Percentiles rank a stretch among this genome's conserved stretches.
These are phyloP conservation scores for Collybiopsis luxurians DNA, from an alignment of 768 basidiomycete species.

Conservation along the genomic window DNA sequence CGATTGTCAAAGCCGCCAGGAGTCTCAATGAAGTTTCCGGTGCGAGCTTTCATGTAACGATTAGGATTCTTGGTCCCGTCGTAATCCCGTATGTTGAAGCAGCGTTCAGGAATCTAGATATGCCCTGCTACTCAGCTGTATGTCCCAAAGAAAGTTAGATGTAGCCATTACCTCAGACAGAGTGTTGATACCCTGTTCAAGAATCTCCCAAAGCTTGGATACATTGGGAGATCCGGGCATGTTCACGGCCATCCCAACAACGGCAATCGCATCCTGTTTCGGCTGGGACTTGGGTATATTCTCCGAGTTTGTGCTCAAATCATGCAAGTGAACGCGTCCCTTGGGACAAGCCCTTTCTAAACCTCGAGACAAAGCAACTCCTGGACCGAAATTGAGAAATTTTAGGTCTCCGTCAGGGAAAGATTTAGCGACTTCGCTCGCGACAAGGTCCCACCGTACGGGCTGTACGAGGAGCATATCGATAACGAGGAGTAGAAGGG, in stretches of 20 bases:
- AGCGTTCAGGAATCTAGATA: conserved; percentile 55
- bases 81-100: conserved; percentile 50
- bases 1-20: conserved; percentile 62
- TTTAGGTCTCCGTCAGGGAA: conserved; percentile 24
- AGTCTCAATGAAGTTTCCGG: conserved; percentile 62
- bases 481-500: conserved; percentile 41
- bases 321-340: conserved; percentile 2
- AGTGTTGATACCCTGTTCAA: conserved; percentile 56
- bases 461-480: conserved; percentile 50
- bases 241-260: conserved; percentile 69
- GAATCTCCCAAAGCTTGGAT: conserved; percentile 54
- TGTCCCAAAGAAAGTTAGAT: not conserved
- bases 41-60: conserved; percentile 47
- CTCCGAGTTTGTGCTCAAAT: not conserved
- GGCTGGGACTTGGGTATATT: not conserved
- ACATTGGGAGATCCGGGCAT: conserved; percentile 51
- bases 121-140: not conserved
- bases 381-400: conserved; percentile 51
- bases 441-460: conserved; percentile 51
- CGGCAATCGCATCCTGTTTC: conserved; percentile 56
- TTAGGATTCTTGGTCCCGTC: conserved; percentile 25
- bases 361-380: conserved; percentile 34
- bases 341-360: conserved; percentile 28
- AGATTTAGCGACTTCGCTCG: conserved; percentile 23
- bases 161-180: conserved; percentile 44